phyloP scores from a whole-genome alignment of 495 filamentous ascomycete species.

The Hypoxylon crocopeplum region DNA sequence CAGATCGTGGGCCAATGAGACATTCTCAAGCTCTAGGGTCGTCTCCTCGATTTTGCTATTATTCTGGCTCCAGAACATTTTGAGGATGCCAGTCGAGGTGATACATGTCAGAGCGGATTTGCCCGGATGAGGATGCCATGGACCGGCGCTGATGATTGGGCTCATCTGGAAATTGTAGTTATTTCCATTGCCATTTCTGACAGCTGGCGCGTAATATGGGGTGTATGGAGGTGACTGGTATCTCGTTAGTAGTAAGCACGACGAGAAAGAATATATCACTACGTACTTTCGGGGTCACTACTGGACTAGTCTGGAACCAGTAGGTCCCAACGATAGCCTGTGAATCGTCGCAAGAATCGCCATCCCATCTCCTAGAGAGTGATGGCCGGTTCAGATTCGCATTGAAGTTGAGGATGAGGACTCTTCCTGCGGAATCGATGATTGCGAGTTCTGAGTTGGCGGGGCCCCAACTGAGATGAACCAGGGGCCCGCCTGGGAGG shows the following conservation, averaged over 20 bases:
- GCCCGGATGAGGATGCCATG: slow-evolving; percentile 67
- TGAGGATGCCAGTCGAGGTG: slow-evolving; percentile 71
- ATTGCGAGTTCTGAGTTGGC: slow-evolving; percentile 74
- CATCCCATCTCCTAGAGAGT: slow-evolving; percentile 57
- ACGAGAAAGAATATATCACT: slow-evolving; percentile 6
- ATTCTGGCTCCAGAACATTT: slow-evolving; percentile 70
- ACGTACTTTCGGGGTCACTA: slow-evolving; percentile 29
- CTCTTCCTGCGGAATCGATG: slow-evolving; percentile 74
- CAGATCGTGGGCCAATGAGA: slow-evolving; percentile 69
- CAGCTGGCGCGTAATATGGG: slow-evolving; percentile 52
- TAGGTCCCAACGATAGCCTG: slow-evolving; percentile 80
- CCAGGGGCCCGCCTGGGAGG: slow-evolving; percentile 61
- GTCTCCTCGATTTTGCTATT: slow-evolving; percentile 72
- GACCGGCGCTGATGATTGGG: slow-evolving; percentile 64
- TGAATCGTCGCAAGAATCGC: slow-evolving; percentile 72
- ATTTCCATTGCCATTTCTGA: slow-evolving; percentile 45
- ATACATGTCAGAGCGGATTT: slow-evolving; percentile 75
- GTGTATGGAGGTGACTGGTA: slow-evolving; percentile 30
- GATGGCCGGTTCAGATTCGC: slow-evolving; percentile 72
- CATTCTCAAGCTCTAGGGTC: slow-evolving; percentile 70
- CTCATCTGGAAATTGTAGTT: slow-evolving; percentile 54
- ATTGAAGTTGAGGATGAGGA: slow-evolving; percentile 68
- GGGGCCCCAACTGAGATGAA: slow-evolving; percentile 83
- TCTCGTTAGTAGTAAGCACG: slow-evolving; percentile 7
- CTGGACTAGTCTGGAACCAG: slow-evolving; percentile 63